Base-by-base conservation (phyloP, 2,329 filamentous ascomycete species). In the Plenodomus biglobosus region DNA sequence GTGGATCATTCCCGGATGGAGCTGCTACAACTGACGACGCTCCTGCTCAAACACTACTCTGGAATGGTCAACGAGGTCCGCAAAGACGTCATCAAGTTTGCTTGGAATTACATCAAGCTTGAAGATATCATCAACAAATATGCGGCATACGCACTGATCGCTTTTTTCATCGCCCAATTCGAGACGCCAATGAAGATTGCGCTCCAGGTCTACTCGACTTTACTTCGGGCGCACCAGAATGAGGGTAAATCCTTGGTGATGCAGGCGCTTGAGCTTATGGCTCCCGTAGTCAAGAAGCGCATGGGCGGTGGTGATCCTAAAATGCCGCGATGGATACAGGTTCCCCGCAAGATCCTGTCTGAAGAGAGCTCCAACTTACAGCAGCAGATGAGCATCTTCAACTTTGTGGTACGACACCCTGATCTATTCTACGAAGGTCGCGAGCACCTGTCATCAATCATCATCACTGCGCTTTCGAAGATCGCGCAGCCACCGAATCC, bases 81-180 rank as follows among this genome's bases (percentile, higher is more conserved):
- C 32, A 99, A 99, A 73, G 94, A 99, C 56, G 92, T 99, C 53
- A 99, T 99, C 66, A 97, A 96, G 73, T 99, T 97, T 72, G 92
- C 91, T 2, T 99, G 94, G 94, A 96, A 92, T 16, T 97, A 96
- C 68, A 99, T 99, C 63, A 66, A 68, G 54, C 82, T 99, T n/a
- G 95, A 99, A 66, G 94, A 99, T 71, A 89, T 96, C 48, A 96
- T 99, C 76, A 99, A 97, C 78, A 99, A 99, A 72, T 94, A 97
- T 70, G 94, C 92, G 0, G 92, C 94, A 2, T 99, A 99, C 64
- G 92, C 96, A 4, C 85, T 99, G 5, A 95, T 99, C 52, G 91
- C 90, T 2, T 99, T 96, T 73, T 99, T 99, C 75, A 96, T 99
- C 62, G 90, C 90, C 0, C 88, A 95, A 56, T 99, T 95, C 66